Evolutionary conservation across 768 basidiomycete species (phyloP), one percentile per base, ranked within the genome.

Genomic region (Boletus fagicola): DNA sequence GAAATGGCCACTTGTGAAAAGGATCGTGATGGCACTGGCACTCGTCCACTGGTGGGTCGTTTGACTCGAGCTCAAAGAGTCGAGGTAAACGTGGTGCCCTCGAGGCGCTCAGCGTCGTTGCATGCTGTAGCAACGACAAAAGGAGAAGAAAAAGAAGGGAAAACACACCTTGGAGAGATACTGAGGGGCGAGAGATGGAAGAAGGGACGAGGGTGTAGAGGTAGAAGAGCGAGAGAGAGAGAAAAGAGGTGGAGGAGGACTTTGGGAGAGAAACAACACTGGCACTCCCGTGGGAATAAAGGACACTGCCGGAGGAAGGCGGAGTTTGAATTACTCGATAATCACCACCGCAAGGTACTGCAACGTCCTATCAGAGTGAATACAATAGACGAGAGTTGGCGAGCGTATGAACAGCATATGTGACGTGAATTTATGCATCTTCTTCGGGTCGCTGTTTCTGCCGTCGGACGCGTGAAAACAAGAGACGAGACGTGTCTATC

Each of bases 241-340:
- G 61, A 62, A 62, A 68, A 68, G 69, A 65, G 64, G 58, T 49
- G 61, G 59, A 64, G 65, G 53, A 59, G 66, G 61, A 64, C 65
- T 62, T 67, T 57, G 63, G 74, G 75, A 76, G 77, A 76, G 72
- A 70, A 73, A 74, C 74, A 73, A 72, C 75, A 73, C 72, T 72
- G 72, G 74, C 71, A 73, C 71, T 73, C 70, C 36, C 80, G 81
- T 74, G 71, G 54, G 71, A 74, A 65, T 15, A 63, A 62, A 55
- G 53, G 60, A 56, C 51, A 67, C 60, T 51, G 67, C 68, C 66
- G 58, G 59, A 55, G 47, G 43, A 60, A 61, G 40, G 65, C 81
- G 81, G 81, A 82, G 80, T 76, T 77, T 77, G 52, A 83, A 70
- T 65, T 28, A 9, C 8, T 45, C 38, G 59, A 71, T 61, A 61